Evolutionary conservation across 2,329 filamentous ascomycete genomes (phyloP).

Genomic region (Rasamsonia emersonii): DNA sequence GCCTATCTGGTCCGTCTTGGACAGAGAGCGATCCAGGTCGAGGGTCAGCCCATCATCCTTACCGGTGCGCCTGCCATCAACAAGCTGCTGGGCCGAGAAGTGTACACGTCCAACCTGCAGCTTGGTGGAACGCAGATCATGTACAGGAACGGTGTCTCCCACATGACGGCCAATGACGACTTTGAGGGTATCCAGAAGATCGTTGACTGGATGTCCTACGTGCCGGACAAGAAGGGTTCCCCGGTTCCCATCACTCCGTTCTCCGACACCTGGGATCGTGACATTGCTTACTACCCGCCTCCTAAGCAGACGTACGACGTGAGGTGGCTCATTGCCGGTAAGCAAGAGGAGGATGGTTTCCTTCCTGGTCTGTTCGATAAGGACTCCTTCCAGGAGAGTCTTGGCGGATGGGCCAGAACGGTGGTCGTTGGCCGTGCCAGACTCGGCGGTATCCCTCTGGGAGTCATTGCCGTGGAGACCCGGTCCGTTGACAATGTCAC

Average conservation of each 20-base stretch:
- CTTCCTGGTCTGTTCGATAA: slow-evolving; percentile 90
- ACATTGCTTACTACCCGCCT: slow-evolving; percentile 70
- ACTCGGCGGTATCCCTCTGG: slow-evolving; percentile 92
- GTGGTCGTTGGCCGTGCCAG: slow-evolving; percentile 95
- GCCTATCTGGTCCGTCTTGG: slow-evolving; percentile 97
- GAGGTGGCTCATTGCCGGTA: slow-evolving; percentile 83
- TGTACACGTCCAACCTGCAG: slow-evolving; percentile 98
- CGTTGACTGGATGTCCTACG: slow-evolving; percentile 94
- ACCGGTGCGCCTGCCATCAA: slow-evolving; percentile 96
- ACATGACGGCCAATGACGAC: slow-evolving; percentile 96
- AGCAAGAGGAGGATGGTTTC: slow-evolving; percentile 75
- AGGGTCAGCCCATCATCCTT: slow-evolving; percentile 96
- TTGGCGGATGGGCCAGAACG: slow-evolving; percentile 93
- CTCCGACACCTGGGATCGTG: slow-evolving; percentile 84
- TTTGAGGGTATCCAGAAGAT: slow-evolving; percentile 98
- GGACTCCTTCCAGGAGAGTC: slow-evolving; percentile 91
- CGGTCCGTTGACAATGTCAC: slow-evolving; percentile 94
- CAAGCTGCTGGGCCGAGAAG: slow-evolving; percentile 94
- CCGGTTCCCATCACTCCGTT: slow-evolving; percentile 87
- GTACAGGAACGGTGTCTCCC: slow-evolving; percentile 99
- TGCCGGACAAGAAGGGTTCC: slow-evolving; percentile 88
- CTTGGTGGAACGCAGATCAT: slow-evolving; percentile 99
- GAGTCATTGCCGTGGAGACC: slow-evolving; percentile 95
- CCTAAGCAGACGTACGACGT: slow-evolving; percentile 86
- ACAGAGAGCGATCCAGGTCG: slow-evolving; percentile 96